A percentile compares a stretch with the other conserved stretches of the same genome.
Evolutionary conservation across 495 filamentous ascomycete genomes (phyloP).

Genomic region (Annulohypoxylon stygium): DNA sequence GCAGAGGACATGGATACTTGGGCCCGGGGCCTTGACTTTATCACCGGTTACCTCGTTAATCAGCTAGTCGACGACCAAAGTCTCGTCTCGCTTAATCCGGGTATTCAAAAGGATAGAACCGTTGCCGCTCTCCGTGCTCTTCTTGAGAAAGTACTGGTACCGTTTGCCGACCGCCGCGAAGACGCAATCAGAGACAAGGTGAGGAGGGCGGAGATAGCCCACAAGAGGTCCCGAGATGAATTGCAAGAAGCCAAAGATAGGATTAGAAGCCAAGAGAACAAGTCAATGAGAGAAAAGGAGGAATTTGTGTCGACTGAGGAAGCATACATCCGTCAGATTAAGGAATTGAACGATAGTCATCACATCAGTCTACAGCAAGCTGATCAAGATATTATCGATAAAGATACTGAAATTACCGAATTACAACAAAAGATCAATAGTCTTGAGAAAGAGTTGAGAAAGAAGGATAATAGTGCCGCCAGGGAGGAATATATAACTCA

Average conservation of each 20-base stretch:
- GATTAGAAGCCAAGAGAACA: not conserved
- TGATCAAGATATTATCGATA: conserved; percentile 11
- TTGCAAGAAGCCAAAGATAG: not conserved
- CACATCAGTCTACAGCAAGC: not conserved
- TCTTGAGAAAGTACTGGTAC: not conserved
- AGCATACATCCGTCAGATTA: not conserved
- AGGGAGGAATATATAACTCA: not conserved
- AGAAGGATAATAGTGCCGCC: not conserved
- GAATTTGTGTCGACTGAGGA: not conserved
- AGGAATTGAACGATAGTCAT: not conserved
- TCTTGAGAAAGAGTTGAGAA: not conserved
- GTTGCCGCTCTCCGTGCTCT: not conserved
- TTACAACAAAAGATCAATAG: not conserved
- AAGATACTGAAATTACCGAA: not conserved
- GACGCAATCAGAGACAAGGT: not conserved
- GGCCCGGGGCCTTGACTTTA: not conserved
- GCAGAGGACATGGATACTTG: not conserved
- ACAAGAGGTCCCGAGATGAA: not conserved
- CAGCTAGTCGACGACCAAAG: conserved; percentile 1
- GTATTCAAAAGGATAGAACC: not conserved
- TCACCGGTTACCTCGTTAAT: not conserved
- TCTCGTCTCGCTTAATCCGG: not conserved
- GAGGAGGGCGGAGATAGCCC: not conserved
- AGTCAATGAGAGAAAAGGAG: not conserved
- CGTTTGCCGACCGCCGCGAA: not conserved